Conservation (phyloP, 257 asterid species). For the Asclepias syriaca region DNA sequence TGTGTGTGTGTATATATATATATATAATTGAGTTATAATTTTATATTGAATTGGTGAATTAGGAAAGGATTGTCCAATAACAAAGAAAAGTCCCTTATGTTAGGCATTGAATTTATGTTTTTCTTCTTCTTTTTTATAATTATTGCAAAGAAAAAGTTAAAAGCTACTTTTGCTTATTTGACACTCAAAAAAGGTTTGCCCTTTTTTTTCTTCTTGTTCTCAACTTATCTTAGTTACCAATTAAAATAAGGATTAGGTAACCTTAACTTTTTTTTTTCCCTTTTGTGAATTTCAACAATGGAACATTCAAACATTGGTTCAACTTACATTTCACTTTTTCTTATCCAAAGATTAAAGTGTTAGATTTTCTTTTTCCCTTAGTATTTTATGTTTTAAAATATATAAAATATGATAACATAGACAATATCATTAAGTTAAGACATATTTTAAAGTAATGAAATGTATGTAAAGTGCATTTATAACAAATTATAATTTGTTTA, state of each 20-base stretch:
- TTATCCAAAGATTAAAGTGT: not conserved
- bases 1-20: too few relatives aligned
- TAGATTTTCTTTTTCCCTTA: too few relatives aligned
- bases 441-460: too few relatives aligned
- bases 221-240: not conserved
- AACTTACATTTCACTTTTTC: not conserved
- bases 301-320: conserved; percentile 16
- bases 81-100: not conserved
- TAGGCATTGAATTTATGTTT: conserved; percentile 6
- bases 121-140: too few relatives aligned
- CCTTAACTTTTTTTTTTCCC: not conserved
- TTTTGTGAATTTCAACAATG: conserved; percentile 10
- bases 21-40: too few relatives aligned
- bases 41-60: not conserved
- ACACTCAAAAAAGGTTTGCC: conserved; percentile 13
- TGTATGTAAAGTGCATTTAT: too few relatives aligned
- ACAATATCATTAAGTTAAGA: too few relatives aligned
- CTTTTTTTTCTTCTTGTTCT: not conserved
- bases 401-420: too few relatives aligned
- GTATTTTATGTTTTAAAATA: too few relatives aligned
- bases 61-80: conserved; percentile 6
- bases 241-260: conserved; percentile 19
- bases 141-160: not conserved
- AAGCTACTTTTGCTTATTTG: conserved; percentile 19
- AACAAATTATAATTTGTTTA: not conserved